Evolutionary conservation across 805 yeast species (phyloP).

Genomic region (Ogataea ramenticola): DNA sequence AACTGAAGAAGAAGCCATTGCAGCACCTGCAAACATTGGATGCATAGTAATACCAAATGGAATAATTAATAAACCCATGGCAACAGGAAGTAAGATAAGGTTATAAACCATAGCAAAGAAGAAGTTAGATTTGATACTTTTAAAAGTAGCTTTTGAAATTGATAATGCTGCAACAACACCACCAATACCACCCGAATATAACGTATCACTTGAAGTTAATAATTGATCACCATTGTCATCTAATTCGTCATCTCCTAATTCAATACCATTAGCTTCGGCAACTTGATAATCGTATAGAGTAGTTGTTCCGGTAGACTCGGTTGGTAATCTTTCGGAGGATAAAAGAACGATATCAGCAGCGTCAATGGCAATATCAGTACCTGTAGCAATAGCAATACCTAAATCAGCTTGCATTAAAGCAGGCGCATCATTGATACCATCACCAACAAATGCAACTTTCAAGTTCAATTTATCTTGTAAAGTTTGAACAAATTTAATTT

Average conservation of each 20-base stretch:
- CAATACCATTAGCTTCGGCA: neutral
- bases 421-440: slow-evolving; percentile 97
- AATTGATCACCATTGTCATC: slow-evolving; percentile 9
- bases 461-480: slow-evolving; percentile 37
- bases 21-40: slow-evolving; percentile 84
- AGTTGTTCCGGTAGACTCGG: slow-evolving; percentile 5
- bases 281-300: slow-evolving; percentile 11
- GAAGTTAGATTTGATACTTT: slow-evolving; percentile 72
- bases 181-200: slow-evolving; percentile 19
- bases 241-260: neutral
- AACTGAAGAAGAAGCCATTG: slow-evolving; percentile 91
- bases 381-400: slow-evolving; percentile 87
- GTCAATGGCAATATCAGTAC: slow-evolving; percentile 94
- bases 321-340: slow-evolving; percentile 21
- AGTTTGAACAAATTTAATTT: slow-evolving; percentile 56
- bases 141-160: slow-evolving; percentile 63
- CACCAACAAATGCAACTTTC: slow-evolving; percentile 85
- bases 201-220: neutral
- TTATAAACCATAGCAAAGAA: slow-evolving; percentile 85
- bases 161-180: slow-evolving; percentile 59
- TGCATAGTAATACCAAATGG: slow-evolving; percentile 73
- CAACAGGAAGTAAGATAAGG: slow-evolving; percentile 80
- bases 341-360: slow-evolving; percentile 90
- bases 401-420: slow-evolving; percentile 84
- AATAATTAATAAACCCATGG: slow-evolving; percentile 79